Evolutionary conservation across 345 rosid species (phyloP).

Genomic region (Firmiana major): DNA sequence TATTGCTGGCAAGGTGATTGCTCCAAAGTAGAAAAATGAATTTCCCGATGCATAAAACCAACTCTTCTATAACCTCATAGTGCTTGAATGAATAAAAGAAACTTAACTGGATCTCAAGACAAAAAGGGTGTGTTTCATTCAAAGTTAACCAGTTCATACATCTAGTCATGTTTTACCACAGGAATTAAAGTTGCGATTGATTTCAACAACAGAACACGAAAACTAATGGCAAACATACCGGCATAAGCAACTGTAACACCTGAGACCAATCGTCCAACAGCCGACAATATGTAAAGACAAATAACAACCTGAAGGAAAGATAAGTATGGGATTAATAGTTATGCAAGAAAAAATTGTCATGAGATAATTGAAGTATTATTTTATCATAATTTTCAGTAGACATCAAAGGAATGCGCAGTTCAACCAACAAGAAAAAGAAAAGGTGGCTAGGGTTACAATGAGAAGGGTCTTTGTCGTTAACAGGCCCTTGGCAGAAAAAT

Average conservation of each 20-base stretch:
- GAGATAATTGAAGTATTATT: not conserved
- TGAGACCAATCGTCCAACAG: slow-evolving; percentile 70
- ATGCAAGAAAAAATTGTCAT: not conserved
- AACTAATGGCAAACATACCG: slow-evolving; percentile 44
- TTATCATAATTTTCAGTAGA: not conserved
- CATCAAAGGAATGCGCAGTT: not conserved
- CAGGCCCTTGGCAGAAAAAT: not conserved
- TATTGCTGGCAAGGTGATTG: not conserved
- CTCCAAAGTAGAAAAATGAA: not conserved
- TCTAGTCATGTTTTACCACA: slow-evolving; percentile 1
- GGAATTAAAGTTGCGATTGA: not conserved
- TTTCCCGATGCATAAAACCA: not conserved
- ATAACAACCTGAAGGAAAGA: slow-evolving; percentile 56
- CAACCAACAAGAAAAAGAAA: not conserved
- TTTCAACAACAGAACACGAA: not conserved
- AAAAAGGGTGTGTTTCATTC: not conserved
- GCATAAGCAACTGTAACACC: slow-evolving; percentile 91
- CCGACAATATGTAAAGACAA: slow-evolving; percentile 74
- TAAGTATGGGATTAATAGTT: not conserved
- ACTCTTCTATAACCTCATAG: not conserved
- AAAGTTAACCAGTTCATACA: slow-evolving; percentile 4
- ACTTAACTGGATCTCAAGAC: not conserved
- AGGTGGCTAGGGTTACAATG: not conserved
- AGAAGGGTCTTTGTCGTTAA: not conserved
- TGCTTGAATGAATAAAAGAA: not conserved